A percentile compares a stretch with the other conserved stretches of the same genome.
Evolutionary conservation across 2,329 filamentous ascomycete genomes (phyloP).

Genomic region (Periconia sp.): DNA sequence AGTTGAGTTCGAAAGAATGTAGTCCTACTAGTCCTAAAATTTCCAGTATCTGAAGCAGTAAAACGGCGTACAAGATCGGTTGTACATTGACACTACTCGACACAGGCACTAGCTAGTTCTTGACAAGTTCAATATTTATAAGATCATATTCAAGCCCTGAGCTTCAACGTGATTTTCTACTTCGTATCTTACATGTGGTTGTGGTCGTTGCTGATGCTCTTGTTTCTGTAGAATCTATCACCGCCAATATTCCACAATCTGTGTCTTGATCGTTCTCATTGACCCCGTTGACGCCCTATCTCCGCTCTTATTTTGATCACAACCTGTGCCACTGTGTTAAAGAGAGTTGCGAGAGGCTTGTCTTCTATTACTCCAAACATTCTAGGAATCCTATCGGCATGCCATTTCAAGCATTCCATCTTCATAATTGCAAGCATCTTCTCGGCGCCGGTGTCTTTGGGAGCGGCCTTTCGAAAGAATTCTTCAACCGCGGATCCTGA

Average conservation of each 20-base stretch:
- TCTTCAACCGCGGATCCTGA: constrained; percentile 4
- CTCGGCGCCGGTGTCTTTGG: background rate
- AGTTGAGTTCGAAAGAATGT: no score
- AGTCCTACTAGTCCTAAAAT: no score
- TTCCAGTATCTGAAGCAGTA: no score
- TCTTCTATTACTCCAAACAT: constrained; percentile 6
- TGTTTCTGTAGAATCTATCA: background rate
- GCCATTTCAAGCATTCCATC: constrained; percentile 13
- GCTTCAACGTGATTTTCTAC: no score
- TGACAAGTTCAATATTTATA: no score
- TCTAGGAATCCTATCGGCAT: constrained; percentile 10
- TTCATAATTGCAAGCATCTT: constrained; percentile 5
- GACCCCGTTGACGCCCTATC: background rate
- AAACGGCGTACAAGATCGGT: no score
- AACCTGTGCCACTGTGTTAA: constrained; percentile 7
- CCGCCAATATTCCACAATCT: background rate
- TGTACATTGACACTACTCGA: no score
- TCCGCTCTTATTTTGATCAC: constrained; percentile 5
- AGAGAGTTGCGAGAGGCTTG: constrained; percentile 3
- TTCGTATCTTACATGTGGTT: no score
- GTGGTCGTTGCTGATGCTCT: background rate
- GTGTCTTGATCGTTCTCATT: background rate
- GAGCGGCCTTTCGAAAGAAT: constrained; percentile 9
- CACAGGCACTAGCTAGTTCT: no score
- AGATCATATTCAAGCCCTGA: no score